Base-by-base conservation (phyloP, 495 filamentous ascomycete species). In the Aspergillus nanangensis region DNA sequence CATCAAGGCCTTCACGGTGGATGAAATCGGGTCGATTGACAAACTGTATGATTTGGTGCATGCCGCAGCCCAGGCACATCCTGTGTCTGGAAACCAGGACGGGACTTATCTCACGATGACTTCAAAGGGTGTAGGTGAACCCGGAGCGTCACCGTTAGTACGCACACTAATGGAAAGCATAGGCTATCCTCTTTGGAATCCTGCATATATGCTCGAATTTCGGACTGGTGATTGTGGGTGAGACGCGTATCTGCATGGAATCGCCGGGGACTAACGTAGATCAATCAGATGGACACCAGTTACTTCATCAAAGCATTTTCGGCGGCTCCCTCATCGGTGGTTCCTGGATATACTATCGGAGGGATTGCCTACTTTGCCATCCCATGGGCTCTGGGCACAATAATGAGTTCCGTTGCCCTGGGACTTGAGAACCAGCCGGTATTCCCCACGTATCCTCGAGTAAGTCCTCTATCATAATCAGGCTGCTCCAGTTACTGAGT, bases 51-150 rank as follows among this genome's bases (percentile, higher is more conserved):
- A 77, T 33, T 57, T 76, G 4, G 55, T 78, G 5, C 51, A 63
- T 10, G 63, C 70, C 18, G 74, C 76, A 0, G 67, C 63, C 4
- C 35, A 53, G 32, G 54, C 50, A 1, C 66, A 70, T 33, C 75
- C 72, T 0, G 64, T 78, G 3, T 50, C 57, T 4, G 70, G 71
- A 13, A 79, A 79, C 43, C 58, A 61, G 5, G 58, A 63, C 10
- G 76, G 73, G 7, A 68, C 65, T 3, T 77, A 74, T 45, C 53
- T 79, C 32, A 74, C 75, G 9, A 75, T 79, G 63, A 72, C 60
- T 13, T 74, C 68, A 1, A 67, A 74, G 37, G 62, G 71, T 25
- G 73, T 63, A 39, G 43, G 57, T 44, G 10, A 23, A 23, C 15
- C 13, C 13, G n/a, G n/a, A n/a, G n/a, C n/a, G n/a, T n/a, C n/a